Evolutionary conservation across 805 yeast genomes (phyloP), one percentile per base, ranked within the genome.

Genomic region (Wickerhamomyces sydowiorum): DNA sequence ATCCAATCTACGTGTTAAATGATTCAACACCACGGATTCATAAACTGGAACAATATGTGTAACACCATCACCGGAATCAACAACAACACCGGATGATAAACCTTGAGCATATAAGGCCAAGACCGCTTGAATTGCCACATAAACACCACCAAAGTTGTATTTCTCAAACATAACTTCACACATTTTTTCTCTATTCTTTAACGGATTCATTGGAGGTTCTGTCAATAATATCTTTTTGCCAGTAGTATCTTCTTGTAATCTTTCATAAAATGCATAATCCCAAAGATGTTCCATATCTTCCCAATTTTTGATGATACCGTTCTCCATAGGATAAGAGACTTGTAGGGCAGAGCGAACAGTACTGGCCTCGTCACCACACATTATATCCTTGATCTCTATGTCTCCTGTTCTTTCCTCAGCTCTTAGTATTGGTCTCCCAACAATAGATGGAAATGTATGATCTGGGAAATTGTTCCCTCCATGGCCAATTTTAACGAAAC

Each of bases 1-100:
- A 63, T 93, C 96, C 54, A 93, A 72, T 61, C 99, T 80, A 58
- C 83, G 78, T 17, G 96, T 91, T 56, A 88, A 73, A 64, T 93
- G 98, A 63, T 87, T 91, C 60, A 93, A 76, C n/a, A 93, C 99
- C 34, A 87, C 96, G 5, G 95, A 83, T 67, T 93, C 98, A 64
- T 93, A 93, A 31, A 93, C 99, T 19, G 99, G 99, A 34, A 93
- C 97, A 64, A 93, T 84, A 61, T 93, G 99, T 4, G 99, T 93
- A 37, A 91, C 99, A 67, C 98, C 98, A 62, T 90, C 98, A 59
- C 99, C 99, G 4, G 96, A 88, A 65, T 93, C 99, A 19, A 93
- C 98, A 44, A 93, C 99, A 17, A 93, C 98, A 55, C 99, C 99
- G 0, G 96, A 86, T 21, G 95, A 83, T 54, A 91, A 74, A 47